A percentile compares a stretch with the other conserved stretches of the same genome.
Evolutionary conservation across 2,329 filamentous ascomycete genomes (phyloP).

Genomic region (Cladorrhinum sp.): DNA sequence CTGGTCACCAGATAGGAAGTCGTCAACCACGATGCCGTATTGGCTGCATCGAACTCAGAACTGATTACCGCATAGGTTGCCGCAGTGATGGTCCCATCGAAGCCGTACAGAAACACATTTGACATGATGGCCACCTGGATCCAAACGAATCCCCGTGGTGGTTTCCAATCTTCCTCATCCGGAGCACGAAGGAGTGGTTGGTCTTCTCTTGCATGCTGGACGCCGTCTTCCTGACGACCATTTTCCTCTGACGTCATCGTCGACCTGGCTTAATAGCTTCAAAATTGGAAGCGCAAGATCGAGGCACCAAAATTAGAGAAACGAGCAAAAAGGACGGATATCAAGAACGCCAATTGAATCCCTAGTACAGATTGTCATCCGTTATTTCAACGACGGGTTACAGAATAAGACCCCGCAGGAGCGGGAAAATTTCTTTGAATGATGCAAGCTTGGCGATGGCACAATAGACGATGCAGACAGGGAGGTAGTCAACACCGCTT

Average conservation of each 20-base stretch:
- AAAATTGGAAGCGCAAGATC: neutral
- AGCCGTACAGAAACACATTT: conserved; percentile 64
- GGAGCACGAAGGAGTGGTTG: conserved; percentile 25
- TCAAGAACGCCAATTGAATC: neutral
- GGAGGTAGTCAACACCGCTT: neutral
- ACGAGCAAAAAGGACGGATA: neutral
- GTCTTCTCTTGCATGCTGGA: conserved; percentile 19
- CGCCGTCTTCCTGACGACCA: neutral
- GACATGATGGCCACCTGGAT: conserved; percentile 61
- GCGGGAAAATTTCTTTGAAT: neutral
- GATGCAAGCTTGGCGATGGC: neutral
- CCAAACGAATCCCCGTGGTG: conserved; percentile 44
- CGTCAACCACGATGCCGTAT: conserved; percentile 71
- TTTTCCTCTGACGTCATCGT: neutral
- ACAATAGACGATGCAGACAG: neutral
- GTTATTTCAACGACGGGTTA: neutral
- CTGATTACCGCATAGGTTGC: conserved; percentile 72
- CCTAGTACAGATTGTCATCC: neutral
- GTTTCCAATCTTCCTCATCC: conserved; percentile 23
- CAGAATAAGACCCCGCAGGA: neutral
- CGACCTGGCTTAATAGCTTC: neutral
- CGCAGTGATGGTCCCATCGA: conserved; percentile 71
- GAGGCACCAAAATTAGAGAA: neutral
- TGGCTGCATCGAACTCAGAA: conserved; percentile 69
- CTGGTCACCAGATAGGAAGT: conserved; percentile 70